Evolutionary conservation across 768 basidiomycete species (phyloP), one percentile per base, ranked within the genome.

Genomic region (Trametes cinnabarina): DNA sequence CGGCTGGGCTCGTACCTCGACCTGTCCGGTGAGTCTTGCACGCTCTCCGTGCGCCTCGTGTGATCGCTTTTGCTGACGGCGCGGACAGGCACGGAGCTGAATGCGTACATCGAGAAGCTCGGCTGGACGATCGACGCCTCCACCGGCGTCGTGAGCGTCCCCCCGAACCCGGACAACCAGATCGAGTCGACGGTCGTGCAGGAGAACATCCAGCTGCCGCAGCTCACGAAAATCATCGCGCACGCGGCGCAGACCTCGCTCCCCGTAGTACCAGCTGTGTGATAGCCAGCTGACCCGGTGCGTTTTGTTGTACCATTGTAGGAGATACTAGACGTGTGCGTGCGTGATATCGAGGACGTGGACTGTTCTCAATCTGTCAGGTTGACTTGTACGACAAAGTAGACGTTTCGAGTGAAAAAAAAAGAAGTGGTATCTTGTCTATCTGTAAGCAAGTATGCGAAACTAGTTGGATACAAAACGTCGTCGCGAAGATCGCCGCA

Each of bases 101-200:
- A 78, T 28, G 76, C 73, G 11, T 91, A 85, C 69, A 76, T 90
- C 32, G 69, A 77, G 61, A 80, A 80, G 62, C 78, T 89, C 47
- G 88, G 84, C 20, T 94, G 92, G 92, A 71, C 75, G 19, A 60
- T 82, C 39, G 82, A 90, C 55, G 64, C 73, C 15, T 71, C 78
- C 15, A 77, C 76, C 0, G 80, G 79, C 7, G 81, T 85, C n/a
- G 77, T 92, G 50, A 75, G 72, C 15, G 76, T 94, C 53, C 92
- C 92, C 22, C 81, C 85, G 42, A 94, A 93, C 71, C 87, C 88
- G 14, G 92, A 94, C 72, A 94, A 94, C 71, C 90, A 91, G 66
- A 90, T 93, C 64, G 86, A 89, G 66, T 88, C 92, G 0, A 88
- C 89, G 0, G 80, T 94, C 47, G 87, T 92, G 23, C 90, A 90